Evolutionary conservation across 257 asterid genomes (phyloP).

Genomic region (Fraxinus excelsior): DNA sequence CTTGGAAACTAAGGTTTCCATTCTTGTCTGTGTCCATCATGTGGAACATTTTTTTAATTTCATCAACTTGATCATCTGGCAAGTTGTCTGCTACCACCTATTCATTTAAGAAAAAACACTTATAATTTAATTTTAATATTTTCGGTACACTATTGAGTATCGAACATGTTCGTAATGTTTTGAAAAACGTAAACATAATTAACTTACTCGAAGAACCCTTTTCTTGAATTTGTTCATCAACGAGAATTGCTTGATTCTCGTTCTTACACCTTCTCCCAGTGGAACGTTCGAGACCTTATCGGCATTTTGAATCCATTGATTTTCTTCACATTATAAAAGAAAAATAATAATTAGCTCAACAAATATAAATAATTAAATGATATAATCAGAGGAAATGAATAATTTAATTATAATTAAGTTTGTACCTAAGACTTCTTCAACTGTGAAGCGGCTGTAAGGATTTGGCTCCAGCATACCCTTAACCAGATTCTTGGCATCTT

Average conservation of each 20-base stretch:
- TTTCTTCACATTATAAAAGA: conserved; percentile 32
- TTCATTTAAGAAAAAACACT: not conserved
- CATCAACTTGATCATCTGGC: conserved; percentile 66
- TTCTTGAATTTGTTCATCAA: conserved; percentile 91
- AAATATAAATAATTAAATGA: not conserved
- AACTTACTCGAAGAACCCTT: conserved; percentile 74
- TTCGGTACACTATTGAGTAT: not conserved
- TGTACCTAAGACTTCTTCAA: conserved; percentile 70
- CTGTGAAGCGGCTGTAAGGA: conserved; percentile 61
- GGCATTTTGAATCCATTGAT: conserved; percentile 74
- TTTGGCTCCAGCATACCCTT: conserved; percentile 70
- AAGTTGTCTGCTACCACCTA: conserved; percentile 82
- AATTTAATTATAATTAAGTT: not conserved
- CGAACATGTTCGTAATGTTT: not conserved
- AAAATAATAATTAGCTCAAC: not conserved
- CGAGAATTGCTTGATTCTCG: conserved; percentile 80
- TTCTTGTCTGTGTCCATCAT: conserved; percentile 84
- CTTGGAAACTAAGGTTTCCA: conserved; percentile 72
- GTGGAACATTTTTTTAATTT: conserved; percentile 59
- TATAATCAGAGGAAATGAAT: not conserved
- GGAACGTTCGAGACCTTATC: conserved; percentile 59
- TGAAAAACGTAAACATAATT: not conserved
- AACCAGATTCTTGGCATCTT: conserved; percentile 72
- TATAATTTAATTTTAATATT: not conserved
- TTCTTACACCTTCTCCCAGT: conserved; percentile 70